Percentiles rank a stretch among this genome's conserved stretches.
These are phyloP conservation scores for Leccinum solheimii DNA, from an alignment of 1,284 basidiomycete species.

Conservation along the genomic window DNA sequence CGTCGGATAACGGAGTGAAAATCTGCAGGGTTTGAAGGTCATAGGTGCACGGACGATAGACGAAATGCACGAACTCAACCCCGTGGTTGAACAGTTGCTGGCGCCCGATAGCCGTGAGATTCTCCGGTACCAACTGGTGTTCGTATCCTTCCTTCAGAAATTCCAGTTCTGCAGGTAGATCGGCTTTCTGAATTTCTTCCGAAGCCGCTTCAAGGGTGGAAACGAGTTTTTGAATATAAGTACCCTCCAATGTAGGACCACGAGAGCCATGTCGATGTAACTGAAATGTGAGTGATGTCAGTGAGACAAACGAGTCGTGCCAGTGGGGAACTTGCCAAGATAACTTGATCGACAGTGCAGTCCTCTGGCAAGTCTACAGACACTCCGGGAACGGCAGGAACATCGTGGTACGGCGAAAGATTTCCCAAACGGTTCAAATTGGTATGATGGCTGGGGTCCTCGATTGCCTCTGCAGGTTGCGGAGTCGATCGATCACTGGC, in stretches of 20 bases:
- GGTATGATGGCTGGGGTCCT: background rate
- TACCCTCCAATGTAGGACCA: slow-evolving; percentile 22
- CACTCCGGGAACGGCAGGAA: slow-evolving; percentile 35
- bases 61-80: slow-evolving; percentile 14
- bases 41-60: background rate
- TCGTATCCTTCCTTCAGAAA: slow-evolving; percentile 46
- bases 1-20: slow-evolving; percentile 18
- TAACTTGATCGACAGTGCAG: slow-evolving; percentile 45
- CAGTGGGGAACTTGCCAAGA: slow-evolving; percentile 29
- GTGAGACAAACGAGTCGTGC: background rate
- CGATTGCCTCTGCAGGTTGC: background rate
- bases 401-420: background rate
- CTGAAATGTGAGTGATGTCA: background rate
- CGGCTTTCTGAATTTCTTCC: slow-evolving; percentile 32
- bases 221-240: slow-evolving; percentile 36
- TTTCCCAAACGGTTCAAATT: background rate
- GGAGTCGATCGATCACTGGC: background rate
- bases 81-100: slow-evolving; percentile 21
- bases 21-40: slow-evolving; percentile 16
- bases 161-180: slow-evolving; percentile 36
- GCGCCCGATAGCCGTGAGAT: slow-evolving; percentile 23
- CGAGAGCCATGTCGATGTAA: slow-evolving; percentile 34
- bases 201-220: slow-evolving; percentile 34
- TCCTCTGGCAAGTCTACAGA: slow-evolving; percentile 40
- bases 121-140: slow-evolving; percentile 22